A percentile compares a stretch with the other conserved stretches of the same genome.
Conservation (phyloP, 257 asterid species). For the Nicotiana knightiana region DNA sequence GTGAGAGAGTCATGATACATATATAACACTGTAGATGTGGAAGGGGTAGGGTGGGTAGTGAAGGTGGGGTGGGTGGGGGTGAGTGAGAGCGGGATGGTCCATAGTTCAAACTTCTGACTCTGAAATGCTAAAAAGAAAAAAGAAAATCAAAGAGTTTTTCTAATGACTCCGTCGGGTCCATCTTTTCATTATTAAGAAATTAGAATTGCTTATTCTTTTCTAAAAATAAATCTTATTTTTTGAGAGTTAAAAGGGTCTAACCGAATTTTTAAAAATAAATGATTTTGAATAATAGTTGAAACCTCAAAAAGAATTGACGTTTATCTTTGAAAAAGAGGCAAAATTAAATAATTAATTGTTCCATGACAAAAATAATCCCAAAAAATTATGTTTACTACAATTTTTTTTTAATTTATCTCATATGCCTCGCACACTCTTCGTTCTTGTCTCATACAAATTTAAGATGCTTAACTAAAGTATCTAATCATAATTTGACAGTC, state of each 20-base stretch:
- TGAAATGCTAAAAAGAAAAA: conserved; percentile 11
- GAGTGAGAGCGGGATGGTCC: conserved; percentile 69
- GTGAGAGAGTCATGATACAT: conserved; percentile 14
- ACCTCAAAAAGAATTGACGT: background rate
- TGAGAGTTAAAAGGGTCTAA: background rate
- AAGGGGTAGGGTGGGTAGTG: background rate
- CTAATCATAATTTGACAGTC: background rate
- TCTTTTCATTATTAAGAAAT: background rate
- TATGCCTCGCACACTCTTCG: background rate
- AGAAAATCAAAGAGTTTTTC: conserved; percentile 9
- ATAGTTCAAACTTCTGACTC: conserved; percentile 43
- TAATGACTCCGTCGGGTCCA: conserved; percentile 12
- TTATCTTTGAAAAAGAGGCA: background rate
- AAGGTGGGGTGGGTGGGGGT: conserved; percentile 7
- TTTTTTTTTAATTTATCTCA: background rate
- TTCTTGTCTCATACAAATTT: background rate
- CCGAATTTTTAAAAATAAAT: background rate
- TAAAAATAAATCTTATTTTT: background rate
- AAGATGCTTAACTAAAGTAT: background rate
- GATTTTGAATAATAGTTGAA: background rate
- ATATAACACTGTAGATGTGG: conserved; percentile 8
- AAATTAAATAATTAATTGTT: background rate
- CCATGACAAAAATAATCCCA: background rate
- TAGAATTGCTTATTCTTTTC: background rate
- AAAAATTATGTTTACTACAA: background rate